These are phyloP conservation scores for Coprinopsis cinerea DNA, from an alignment of 768 basidiomycete species.

Conservation along the genomic window DNA sequence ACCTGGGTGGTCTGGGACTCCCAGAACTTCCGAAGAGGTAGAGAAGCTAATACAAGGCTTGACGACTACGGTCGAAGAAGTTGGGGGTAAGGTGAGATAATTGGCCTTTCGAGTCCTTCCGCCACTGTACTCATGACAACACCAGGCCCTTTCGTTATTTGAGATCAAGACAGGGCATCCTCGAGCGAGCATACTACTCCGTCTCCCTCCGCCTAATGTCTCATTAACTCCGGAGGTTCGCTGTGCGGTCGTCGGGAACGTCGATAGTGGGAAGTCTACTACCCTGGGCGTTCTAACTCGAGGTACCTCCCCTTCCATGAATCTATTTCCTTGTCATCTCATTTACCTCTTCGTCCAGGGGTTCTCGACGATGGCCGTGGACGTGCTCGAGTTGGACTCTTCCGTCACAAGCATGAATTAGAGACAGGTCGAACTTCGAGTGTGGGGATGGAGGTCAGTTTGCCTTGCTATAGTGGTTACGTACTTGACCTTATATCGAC, in stretches of 20 bases:
- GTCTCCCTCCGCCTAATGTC: conserved; percentile 71
- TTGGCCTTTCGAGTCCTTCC: no score
- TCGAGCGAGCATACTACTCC: conserved; percentile 55
- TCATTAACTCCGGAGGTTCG: conserved; percentile 86
- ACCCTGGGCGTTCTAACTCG: conserved; percentile 94
- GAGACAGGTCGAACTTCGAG: conserved; percentile 94
- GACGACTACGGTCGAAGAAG: conserved; percentile 55
- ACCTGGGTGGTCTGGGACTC: conserved; percentile 50
- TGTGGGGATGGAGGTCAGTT: conserved; percentile 88
- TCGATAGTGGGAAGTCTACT: conserved; percentile 91
- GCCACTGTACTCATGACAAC: neutral
- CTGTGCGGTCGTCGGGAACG: conserved; percentile 94
- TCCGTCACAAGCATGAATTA: conserved; percentile 96
- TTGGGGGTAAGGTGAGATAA: conserved; percentile 71
- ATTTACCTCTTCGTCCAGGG: conserved; percentile 31
- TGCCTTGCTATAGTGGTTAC: neutral
- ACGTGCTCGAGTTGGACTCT: conserved; percentile 79
- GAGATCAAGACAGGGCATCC: conserved; percentile 41
- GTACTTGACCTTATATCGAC: neutral
- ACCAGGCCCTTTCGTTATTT: conserved; percentile 53
- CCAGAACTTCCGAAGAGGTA: conserved; percentile 48
- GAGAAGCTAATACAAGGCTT: conserved; percentile 39
- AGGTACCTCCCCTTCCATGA: conserved; percentile 38
- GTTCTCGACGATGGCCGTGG: conserved; percentile 78
- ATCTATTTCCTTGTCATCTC: neutral